These are phyloP conservation scores for Wickerhamomyces kurtzmanii DNA, from an alignment of 805 yeast species.

Conservation along the genomic window DNA sequence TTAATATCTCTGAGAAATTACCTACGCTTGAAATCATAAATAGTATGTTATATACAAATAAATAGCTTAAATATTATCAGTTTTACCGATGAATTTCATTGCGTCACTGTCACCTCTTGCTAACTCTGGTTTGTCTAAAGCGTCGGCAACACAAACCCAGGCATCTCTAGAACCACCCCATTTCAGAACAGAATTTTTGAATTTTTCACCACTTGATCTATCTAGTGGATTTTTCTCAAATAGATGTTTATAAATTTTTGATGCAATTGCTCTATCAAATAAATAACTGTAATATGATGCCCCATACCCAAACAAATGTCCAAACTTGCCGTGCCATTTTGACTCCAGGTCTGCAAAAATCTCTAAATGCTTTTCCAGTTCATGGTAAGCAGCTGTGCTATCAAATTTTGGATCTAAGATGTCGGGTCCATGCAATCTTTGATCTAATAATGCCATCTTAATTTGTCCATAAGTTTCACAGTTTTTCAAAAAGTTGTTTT, in stretches of 20 bases:
- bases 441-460: conserved; percentile 86
- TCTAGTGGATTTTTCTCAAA: conserved; percentile 66
- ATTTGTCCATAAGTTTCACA: conserved; percentile 82
- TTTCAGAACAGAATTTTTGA: conserved; percentile 56
- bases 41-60: no score
- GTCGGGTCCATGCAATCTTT: conserved; percentile 48
- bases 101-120: conserved; percentile 61
- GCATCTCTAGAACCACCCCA: conserved; percentile 96
- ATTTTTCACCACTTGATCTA: conserved; percentile 64
- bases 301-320: conserved; percentile 89
- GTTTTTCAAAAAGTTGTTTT: conserved; percentile 42
- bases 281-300: conserved; percentile 89
- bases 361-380: conserved; percentile 45
- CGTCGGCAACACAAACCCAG: conserved; percentile 77
- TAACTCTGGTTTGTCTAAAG: conserved; percentile 53
- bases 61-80: conserved; percentile 2
- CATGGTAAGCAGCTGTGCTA: conserved; percentile 55
- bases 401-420: conserved; percentile 34
- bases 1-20: no score
- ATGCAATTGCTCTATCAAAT: conserved; percentile 87
- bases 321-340: conserved; percentile 91
- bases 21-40: no score
- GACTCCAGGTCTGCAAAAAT: conserved; percentile 63
- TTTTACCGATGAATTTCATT: conserved; percentile 44
- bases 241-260: conserved; percentile 68